Percentiles rank a stretch among this genome's conserved stretches.
phyloP scores from a whole-genome alignment of 306 rosid species.

The Begonia loranthoides region DNA sequence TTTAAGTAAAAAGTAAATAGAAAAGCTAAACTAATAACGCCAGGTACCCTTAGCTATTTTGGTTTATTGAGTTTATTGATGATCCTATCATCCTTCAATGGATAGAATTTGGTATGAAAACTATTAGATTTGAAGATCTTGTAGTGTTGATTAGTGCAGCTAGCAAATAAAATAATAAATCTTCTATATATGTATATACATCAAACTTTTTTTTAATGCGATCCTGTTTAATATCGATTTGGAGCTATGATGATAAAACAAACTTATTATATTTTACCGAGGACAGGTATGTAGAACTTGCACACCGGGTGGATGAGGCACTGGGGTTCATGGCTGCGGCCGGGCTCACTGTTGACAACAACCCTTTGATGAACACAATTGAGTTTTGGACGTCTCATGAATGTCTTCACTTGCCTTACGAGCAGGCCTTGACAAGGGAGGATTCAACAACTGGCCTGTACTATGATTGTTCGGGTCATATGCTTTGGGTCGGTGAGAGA shows the following conservation, averaged over 20 bases:
- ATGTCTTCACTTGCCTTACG: conserved; percentile 31
- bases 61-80: no score
- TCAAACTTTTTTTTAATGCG: not conserved
- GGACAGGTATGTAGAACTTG: conserved; percentile 26
- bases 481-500: conserved; percentile 45
- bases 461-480: conserved; percentile 32
- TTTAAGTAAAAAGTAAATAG: no score
- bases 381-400: conserved; percentile 39
- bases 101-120: no score
- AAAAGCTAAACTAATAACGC: no score
- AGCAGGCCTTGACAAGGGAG: conserved; percentile 32
- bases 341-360: conserved; percentile 21
- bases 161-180: no score
- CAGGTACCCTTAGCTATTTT: no score
- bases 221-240: no score
- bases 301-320: conserved; percentile 30
- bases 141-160: no score
- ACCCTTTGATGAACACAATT: conserved; percentile 30
- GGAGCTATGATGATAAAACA: no score
- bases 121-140: no score
- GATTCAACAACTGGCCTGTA: conserved; percentile 31
- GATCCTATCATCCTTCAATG: no score
- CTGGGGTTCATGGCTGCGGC: conserved; percentile 34
- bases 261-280: not conserved
- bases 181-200: no score